Evolutionary conservation across 495 filamentous ascomycete genomes (phyloP), one percentile per base, ranked within the genome.

Genomic region (Penicillium manginii): DNA sequence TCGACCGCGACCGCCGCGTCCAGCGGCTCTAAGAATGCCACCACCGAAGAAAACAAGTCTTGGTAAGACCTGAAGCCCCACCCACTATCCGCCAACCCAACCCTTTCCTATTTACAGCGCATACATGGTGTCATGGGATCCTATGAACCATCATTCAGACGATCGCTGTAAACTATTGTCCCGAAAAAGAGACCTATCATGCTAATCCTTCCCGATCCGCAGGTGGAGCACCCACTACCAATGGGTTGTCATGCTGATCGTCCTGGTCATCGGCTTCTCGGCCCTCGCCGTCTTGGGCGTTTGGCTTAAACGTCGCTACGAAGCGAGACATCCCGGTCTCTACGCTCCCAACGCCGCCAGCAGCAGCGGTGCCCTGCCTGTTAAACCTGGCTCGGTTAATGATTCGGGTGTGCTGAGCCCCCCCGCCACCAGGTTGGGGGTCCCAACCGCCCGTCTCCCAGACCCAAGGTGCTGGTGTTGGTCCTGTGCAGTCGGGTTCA

Each of bases 231-330:
- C 70, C 10, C 82, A 84, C 59, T 83, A 79, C 68, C 60, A 69
- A 58, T 84, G 81, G 82, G 69, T 84, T 4, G 66, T 84, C 56
- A 74, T 86, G 79, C 32, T 83, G n/a, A 79, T 84, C 51, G 70
- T 84, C 23, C 68, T 84, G 11, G 58, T 72, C 29, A 37, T 83
- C 50, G 82, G 73, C n/a, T 80, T 84, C 59, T 51, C 56, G 18
- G 48, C 62, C 43, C 54, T 82, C 55, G 67, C 73, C 43, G 54
- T 72, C 3, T 35, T 69, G 0, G 79, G 73, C 10, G 59, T 75
- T 32, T 80, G 75, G 70, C 63, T 81, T 19, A 81, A 81, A 53
- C 78, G 79, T 21, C 80, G 78, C 23, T 73, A 81, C 65, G 76
- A 81, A 50, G 70, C 70, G 2, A 79, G 72, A 58, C 65, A 73